Percentiles rank a stretch among this genome's conserved stretches.
Evolutionary conservation across 495 filamentous ascomycete genomes (phyloP).

Genomic region (Penicillium waksmanii): DNA sequence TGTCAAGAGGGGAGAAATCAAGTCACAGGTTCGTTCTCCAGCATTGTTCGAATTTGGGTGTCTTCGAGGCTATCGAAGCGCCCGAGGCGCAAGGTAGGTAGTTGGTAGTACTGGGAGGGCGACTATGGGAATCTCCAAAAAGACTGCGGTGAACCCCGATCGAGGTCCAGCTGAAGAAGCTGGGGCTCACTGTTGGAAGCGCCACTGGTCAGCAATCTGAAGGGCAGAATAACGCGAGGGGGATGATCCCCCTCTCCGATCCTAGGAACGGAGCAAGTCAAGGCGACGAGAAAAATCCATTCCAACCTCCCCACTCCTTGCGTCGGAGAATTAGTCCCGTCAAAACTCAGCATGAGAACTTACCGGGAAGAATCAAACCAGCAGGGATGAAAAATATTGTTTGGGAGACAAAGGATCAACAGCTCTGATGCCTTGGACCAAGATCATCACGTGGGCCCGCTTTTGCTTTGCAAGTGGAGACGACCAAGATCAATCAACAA

Average conservation of each 20-base stretch:
- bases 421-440: constrained; percentile 14
- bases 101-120: neutral
- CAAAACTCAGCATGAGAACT: neutral
- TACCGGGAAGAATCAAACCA: constrained; percentile 10
- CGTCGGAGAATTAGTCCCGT: constrained; percentile 11
- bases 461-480: constrained; percentile 17
- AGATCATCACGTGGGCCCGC: constrained; percentile 26
- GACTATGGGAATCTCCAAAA: neutral
- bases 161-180: constrained; percentile 14
- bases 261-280: constrained; percentile 16
- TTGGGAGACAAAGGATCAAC: constrained; percentile 7
- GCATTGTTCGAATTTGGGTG: constrained; percentile 14
- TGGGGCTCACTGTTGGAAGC: constrained; percentile 16
- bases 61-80: constrained; percentile 11
- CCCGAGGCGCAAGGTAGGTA: neutral
- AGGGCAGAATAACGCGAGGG: constrained; percentile 15
- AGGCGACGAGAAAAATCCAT: constrained; percentile 18
- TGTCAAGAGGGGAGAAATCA: neutral
- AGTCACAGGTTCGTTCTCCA: neutral
- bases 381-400: constrained; percentile 13
- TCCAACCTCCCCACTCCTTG: constrained; percentile 16
- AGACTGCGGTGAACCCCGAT: constrained; percentile 9
- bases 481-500: neutral
- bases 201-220: constrained; percentile 15
- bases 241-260: constrained; percentile 22